A percentile compares a stretch with the other conserved stretches of the same genome.
Conservation (phyloP, 176 grass and related monocot genomes). For the Phyllostachys edulis region DNA sequence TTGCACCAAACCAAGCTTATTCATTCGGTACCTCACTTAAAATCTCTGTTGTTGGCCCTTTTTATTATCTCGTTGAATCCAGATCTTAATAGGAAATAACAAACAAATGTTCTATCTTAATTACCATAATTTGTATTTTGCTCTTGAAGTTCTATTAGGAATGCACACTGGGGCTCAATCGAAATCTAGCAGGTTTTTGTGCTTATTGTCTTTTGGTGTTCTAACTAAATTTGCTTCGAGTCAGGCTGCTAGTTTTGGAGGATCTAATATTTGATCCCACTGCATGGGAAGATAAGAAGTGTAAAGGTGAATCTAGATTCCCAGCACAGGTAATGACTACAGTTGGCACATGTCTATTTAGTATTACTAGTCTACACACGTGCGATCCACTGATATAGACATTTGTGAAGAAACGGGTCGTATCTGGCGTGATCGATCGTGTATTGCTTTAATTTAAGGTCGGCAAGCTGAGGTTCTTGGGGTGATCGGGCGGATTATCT, state of each 20-base stretch:
- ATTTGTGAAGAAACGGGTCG: no score
- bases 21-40: background rate
- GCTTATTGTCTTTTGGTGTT: background rate
- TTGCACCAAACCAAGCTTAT: background rate
- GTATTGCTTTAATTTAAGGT: background rate
- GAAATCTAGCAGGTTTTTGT: background rate
- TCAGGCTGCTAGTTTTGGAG: constrained; percentile 90
- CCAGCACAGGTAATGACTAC: constrained; percentile 67
- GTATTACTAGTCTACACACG: no score
- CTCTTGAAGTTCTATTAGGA: background rate
- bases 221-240: background rate
- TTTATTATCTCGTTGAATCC: no score
- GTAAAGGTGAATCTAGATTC: constrained; percentile 95
- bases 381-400: no score
- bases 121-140: background rate
- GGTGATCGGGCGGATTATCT: no score
- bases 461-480: no score
- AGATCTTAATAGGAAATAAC: no score
- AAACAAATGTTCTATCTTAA: no score
- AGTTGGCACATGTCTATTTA: background rate
- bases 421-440: no score
- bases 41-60: no score
- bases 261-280: constrained; percentile 94
- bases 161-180: background rate
- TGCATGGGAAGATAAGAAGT: constrained; percentile 98